Percentiles rank a stretch among this genome's conserved stretches.
Conservation (phyloP, 352 stramenopile genomes). For the Pythium volutum region DNA sequence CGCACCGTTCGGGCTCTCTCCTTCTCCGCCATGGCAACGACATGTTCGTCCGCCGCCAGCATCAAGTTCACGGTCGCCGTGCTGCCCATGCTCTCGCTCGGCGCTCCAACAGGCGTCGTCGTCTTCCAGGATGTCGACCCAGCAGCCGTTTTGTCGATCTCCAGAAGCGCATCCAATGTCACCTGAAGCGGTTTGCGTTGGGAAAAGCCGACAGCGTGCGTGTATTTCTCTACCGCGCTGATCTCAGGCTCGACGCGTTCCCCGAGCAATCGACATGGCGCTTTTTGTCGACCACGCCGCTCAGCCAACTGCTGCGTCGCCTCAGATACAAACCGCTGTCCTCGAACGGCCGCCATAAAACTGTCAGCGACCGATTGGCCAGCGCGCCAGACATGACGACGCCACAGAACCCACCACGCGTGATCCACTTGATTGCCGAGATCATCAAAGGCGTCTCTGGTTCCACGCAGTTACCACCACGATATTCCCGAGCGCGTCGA, state of each 20-base stretch:
- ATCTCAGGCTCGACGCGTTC: neutral
- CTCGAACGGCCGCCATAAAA: neutral
- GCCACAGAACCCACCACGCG: neutral
- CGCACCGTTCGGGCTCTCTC: no score
- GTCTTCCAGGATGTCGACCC: neutral
- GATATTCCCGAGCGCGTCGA: neutral
- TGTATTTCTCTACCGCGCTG: neutral
- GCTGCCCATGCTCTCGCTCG: slow-evolving; percentile 1
- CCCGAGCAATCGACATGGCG: neutral
- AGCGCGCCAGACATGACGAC: neutral
- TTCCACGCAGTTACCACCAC: neutral
- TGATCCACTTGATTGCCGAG: slow-evolving; percentile 1
- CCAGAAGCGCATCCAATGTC: neutral
- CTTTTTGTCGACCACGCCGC: neutral
- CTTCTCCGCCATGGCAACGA: no score
- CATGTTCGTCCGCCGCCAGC: no score
- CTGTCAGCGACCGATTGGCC: neutral
- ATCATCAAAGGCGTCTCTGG: neutral
- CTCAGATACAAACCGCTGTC: neutral
- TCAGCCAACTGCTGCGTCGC: neutral
- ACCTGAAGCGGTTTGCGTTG: neutral
- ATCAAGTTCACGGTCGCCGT: neutral
- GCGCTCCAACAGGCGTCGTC: neutral
- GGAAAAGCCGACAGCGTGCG: neutral
- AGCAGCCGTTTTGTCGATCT: neutral